Percentiles rank a stretch among this genome's conserved stretches.
These are phyloP conservation scores for Sugiyamaella boreocaroliniensis DNA, from an alignment of 805 yeast species.

Conservation along the genomic window DNA sequence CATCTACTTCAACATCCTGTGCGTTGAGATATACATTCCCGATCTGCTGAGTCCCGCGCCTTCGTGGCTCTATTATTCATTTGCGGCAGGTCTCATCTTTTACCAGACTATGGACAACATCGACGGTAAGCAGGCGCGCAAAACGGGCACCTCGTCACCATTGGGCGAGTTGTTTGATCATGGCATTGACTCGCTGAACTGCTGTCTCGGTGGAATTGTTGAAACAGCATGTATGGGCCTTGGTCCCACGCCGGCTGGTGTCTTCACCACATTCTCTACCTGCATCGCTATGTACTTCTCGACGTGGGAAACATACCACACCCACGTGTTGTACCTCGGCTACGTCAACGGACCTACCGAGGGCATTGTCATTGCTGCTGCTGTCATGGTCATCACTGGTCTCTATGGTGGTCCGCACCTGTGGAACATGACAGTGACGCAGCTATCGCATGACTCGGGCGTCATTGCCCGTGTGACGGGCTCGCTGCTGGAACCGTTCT, in stretches of 20 bases:
- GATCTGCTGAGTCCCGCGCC: slow-evolving; percentile 55
- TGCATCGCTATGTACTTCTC: slow-evolving; percentile 53
- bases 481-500: slow-evolving; percentile 10
- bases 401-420: slow-evolving; percentile 54
- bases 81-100: slow-evolving; percentile 76
- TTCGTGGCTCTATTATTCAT: slow-evolving; percentile 67
- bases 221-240: slow-evolving; percentile 71
- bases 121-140: slow-evolving; percentile 93
- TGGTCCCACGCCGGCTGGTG: slow-evolving; percentile 72
- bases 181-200: slow-evolving; percentile 67
- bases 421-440: slow-evolving; percentile 48
- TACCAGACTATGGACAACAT: slow-evolving; percentile 97
- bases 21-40: slow-evolving; percentile 70
- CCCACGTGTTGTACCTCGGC: slow-evolving; percentile 75
- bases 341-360: slow-evolving; percentile 93
- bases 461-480: not conserved
- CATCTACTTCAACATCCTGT: slow-evolving; percentile 52
- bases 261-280: slow-evolving; percentile 68
- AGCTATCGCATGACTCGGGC: slow-evolving; percentile 21
- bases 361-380: slow-evolving; percentile 67
- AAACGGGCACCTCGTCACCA: slow-evolving; percentile 91
- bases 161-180: slow-evolving; percentile 94
- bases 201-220: slow-evolving; percentile 69
- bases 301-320: slow-evolving; percentile 94
- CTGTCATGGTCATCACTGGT: slow-evolving; percentile 58